A percentile compares a stretch with the other conserved stretches of the same genome.
phyloP scores from a whole-genome alignment of 1,139 yeast genomes.

The Yarrowia galli region DNA sequence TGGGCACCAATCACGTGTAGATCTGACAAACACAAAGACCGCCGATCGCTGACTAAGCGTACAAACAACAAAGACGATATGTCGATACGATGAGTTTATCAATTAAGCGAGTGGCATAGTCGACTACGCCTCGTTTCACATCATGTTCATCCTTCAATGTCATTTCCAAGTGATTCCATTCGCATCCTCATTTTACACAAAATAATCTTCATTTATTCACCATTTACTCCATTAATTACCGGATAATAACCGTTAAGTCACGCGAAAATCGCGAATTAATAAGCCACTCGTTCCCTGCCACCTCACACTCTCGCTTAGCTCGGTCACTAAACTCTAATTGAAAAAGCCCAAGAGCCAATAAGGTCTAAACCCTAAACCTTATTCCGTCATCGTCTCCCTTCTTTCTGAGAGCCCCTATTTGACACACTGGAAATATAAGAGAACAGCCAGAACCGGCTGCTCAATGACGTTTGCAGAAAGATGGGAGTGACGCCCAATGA shows the following conservation, averaged over 20 bases:
- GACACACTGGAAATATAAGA: no score
- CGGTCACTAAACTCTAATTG: neutral
- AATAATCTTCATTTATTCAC: neutral
- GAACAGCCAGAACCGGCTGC: no score
- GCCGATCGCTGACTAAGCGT: neutral
- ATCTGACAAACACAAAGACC: neutral
- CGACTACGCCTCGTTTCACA: no score
- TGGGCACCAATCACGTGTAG: slow-evolving; percentile 4
- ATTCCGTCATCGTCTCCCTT: no score
- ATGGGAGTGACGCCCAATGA: no score
- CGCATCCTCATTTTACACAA: neutral
- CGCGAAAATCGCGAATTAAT: slow-evolving; percentile 10
- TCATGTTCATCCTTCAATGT: no score
- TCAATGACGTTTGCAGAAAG: no score
- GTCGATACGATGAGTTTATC: neutral
- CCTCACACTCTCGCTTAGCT: slow-evolving; percentile 9
- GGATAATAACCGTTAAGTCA: neutral
- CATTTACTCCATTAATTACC: neutral
- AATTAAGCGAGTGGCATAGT: no score
- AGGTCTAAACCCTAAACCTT: neutral
- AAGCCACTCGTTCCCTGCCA: slow-evolving; percentile 14
- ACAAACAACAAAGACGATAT: neutral
- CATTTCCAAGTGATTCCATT: no score
- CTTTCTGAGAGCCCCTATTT: no score
- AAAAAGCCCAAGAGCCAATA: neutral